Evolutionary conservation across 495 filamentous ascomycete genomes (phyloP), one percentile per base, ranked within the genome.

Genomic region (Neurospora sp.): DNA sequence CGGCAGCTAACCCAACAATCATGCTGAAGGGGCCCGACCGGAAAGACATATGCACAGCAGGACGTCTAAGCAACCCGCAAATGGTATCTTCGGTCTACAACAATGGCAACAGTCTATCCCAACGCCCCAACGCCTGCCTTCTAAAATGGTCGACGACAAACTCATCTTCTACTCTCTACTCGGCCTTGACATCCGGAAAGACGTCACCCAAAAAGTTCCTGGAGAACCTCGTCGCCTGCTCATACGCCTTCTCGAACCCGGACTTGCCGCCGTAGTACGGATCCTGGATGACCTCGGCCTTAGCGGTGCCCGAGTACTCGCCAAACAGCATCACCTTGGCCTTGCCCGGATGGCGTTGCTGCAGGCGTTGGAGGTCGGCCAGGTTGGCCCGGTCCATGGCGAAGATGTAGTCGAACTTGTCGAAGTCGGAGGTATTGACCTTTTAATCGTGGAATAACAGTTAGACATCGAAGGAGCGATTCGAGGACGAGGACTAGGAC

Each of bases 361-460:
- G 81, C 76, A 91, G 79, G 38, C 89, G 83, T 73, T 89, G 75
- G 73, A 98, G 81, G 76, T 97, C 90, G 40, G 84, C 81, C 11
- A 95, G 81, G 79, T 98, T 98, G n/a, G 88, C 85, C 40, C 91
- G 85, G 79, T 98, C 96, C 96, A 99, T 99, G 48, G 93, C 94
- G 70, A 99, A 86, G 71, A 99, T 89, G 78, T 95, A 99, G 80
- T 98, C 94, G 77, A 97, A 98, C 6, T 87, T 86, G 31, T 87
- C 79, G 76, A 98, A 97, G 80, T 99, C 85, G 79, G 77, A 78
- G 2, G 70, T 71, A 65, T 75, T 72, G 22, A 83, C 77, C 80
- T 82, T 59, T n/a, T 37, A 18, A n/a, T 42, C 5, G 41, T 12
- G 4, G 14, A 11, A 39, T 59, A 4, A 53, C 53, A 14, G n/a